phyloP scores from a whole-genome alignment of 176 grass and related monocot genomes.

The Zoysia japonica region DNA sequence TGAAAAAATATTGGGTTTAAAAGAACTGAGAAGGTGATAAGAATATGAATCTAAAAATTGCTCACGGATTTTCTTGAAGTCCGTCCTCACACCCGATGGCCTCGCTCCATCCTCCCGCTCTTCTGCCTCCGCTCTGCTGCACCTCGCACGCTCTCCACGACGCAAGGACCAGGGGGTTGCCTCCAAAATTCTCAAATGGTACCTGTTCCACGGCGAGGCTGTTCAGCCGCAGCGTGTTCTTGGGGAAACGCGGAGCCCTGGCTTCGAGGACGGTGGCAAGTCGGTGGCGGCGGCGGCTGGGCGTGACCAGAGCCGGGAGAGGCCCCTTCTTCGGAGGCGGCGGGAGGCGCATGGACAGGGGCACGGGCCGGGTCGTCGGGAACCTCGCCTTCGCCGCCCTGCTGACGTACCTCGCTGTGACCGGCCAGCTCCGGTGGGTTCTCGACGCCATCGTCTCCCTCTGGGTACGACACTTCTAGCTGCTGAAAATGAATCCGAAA shows the following conservation, averaged over 20 bases:
- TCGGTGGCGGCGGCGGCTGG: slow-evolving; percentile 30
- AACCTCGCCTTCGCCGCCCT: slow-evolving; percentile 82
- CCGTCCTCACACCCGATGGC: slow-evolving; percentile 34
- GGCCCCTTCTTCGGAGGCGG: slow-evolving; percentile 78
- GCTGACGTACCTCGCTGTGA: slow-evolving; percentile 73
- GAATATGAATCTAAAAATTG: background rate
- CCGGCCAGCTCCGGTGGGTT: slow-evolving; percentile 85
- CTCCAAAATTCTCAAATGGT: slow-evolving; percentile 27
- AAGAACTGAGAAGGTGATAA: slow-evolving; percentile 6
- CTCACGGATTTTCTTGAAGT: background rate
- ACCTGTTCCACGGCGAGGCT: slow-evolving; percentile 16
- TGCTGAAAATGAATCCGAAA: background rate
- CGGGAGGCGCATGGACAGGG: slow-evolving; percentile 52
- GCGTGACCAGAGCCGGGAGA: slow-evolving; percentile 44
- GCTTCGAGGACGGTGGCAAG: slow-evolving; percentile 30
- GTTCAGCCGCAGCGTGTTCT: slow-evolving; percentile 24
- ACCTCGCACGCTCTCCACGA: slow-evolving; percentile 26
- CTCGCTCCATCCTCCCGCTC: slow-evolving; percentile 11
- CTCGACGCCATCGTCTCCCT: slow-evolving; percentile 91
- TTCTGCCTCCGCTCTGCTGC: slow-evolving; percentile 36
- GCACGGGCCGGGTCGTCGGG: slow-evolving; percentile 49
- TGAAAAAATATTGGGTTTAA: background rate
- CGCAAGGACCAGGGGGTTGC: slow-evolving; percentile 2
- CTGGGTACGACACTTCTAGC: slow-evolving; percentile 64
- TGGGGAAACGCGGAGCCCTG: slow-evolving; percentile 43